Base-by-base conservation (phyloP, 495 filamentous ascomycete species). In the Talaromyces stipitatus region DNA sequence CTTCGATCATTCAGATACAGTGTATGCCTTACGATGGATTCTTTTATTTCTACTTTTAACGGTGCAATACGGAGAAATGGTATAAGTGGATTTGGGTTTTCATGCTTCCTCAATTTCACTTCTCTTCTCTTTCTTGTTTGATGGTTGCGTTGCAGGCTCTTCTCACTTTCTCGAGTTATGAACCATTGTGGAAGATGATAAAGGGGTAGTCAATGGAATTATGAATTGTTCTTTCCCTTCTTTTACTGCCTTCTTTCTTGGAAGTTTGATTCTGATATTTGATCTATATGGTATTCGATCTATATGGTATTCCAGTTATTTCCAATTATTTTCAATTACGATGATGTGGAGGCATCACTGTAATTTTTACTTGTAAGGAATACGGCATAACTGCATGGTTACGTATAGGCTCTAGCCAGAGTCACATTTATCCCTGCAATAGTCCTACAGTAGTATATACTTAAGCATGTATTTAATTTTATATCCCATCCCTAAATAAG, bases 41-140 rank as follows among this genome's bases (percentile, higher is more conserved):
- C 12, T 12, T 47, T 23, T 18, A 18, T 24, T 18, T 1, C 18
- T 16, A 16, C 6, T 41, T 41, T 3, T 9, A 55, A 45, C 41
- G 23, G 23, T 55, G 32, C 41, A 55, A 16, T 41, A 33, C 23
- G 41, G 32, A 38, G 41, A 33, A 55, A 55, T 55, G 41, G 27
- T 41, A 41, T 16, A 41, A 41, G 36, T 41, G 36, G 36, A 16
- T 18, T 16, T 18, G 36, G 36, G n/a, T 16, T 41, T 41, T 41
- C 33, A 16, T 18, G n/a, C 18, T 41, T 16, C 18, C 18, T 41
- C 5, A 41, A 41, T 18, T 41, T 16, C n/a, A 12, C n/a, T 20
- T 18, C n/a, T 16, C 36, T 18, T 18, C 18, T 41, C 36, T 41
- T 20, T 18, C 16, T 16, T 41, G 36, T 16, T 41, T 41, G 36